Conservation (phyloP, 441 rosid species). For the Raphanus hybrid region DNA sequence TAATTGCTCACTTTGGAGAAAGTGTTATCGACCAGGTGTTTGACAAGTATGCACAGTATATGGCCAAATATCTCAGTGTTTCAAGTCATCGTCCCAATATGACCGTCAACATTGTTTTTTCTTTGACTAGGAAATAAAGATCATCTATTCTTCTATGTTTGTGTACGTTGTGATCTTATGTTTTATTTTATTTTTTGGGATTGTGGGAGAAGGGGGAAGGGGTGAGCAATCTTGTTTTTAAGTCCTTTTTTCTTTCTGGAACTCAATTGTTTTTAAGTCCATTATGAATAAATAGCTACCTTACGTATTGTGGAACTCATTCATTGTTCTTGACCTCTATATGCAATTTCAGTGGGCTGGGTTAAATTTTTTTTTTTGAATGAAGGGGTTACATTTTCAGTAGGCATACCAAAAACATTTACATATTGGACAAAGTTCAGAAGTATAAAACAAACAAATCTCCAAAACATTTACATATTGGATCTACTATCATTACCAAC, state of each 20-base stretch:
- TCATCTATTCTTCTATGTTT: neutral
- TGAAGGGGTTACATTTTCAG: neutral
- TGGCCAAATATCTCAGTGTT: slow-evolving; percentile 25
- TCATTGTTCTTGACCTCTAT: neutral
- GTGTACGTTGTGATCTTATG: neutral
- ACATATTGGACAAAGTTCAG: neutral
- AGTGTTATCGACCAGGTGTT: slow-evolving; percentile 7
- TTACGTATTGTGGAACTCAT: neutral
- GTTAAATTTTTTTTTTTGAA: too few species aligned
- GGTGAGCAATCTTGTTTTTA: neutral
- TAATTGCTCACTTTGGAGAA: slow-evolving; percentile 28
- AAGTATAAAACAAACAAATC: neutral
- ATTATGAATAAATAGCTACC: neutral
- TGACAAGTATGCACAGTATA: slow-evolving; percentile 26
- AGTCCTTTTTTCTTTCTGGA: neutral
- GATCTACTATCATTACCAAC: too few species aligned
- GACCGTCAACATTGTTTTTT: slow-evolving; percentile 20
- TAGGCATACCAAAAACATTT: neutral
- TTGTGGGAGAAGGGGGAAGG: neutral
- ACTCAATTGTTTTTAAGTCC: neutral
- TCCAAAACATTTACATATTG: neutral
- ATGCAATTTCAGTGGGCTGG: neutral
- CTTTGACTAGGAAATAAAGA: slow-evolving; percentile 26
- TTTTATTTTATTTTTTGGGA: neutral
- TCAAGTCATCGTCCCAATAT: slow-evolving; percentile 32